phyloP scores from a whole-genome alignment of 257 asterid genomes.

The Coffea canephora region DNA sequence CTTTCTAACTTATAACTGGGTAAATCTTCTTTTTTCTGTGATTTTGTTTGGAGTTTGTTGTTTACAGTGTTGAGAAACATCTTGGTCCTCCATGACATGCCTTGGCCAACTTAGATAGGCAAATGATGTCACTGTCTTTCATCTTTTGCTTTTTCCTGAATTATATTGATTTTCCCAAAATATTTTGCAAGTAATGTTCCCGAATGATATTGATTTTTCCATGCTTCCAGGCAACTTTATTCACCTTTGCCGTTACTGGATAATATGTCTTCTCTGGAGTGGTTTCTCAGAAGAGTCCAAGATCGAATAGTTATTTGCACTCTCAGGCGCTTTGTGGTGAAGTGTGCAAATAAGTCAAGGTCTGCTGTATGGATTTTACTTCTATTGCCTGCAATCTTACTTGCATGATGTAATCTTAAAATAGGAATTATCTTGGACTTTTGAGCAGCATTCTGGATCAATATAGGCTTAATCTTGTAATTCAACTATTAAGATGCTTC shows the following conservation, averaged over 20 bases:
- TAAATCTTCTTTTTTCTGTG: not conserved
- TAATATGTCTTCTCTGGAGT: conserved; percentile 58
- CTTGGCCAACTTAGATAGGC: too few species aligned
- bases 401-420: not conserved
- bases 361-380: conserved; percentile 20
- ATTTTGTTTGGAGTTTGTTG: not conserved
- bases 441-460: not conserved
- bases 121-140: not conserved
- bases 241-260: conserved; percentile 38
- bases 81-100: not conserved
- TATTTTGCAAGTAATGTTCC: too few species aligned
- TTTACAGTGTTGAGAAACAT: not conserved
- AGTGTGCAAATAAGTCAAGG: conserved; percentile 71
- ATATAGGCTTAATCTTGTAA: not conserved
- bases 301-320: conserved; percentile 67
- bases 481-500: not conserved
- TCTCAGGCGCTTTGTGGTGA: conserved; percentile 58
- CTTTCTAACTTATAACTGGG: not conserved
- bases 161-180: not conserved
- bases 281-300: conserved; percentile 80
- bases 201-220: not conserved
- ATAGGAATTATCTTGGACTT: not conserved
- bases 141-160: not conserved
- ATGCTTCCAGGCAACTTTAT: conserved; percentile 49
- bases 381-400: not conserved